Evolutionary conservation across 306 rosid species (phyloP), one percentile per base, ranked within the genome.

Genomic region (Neltuma alba): DNA sequence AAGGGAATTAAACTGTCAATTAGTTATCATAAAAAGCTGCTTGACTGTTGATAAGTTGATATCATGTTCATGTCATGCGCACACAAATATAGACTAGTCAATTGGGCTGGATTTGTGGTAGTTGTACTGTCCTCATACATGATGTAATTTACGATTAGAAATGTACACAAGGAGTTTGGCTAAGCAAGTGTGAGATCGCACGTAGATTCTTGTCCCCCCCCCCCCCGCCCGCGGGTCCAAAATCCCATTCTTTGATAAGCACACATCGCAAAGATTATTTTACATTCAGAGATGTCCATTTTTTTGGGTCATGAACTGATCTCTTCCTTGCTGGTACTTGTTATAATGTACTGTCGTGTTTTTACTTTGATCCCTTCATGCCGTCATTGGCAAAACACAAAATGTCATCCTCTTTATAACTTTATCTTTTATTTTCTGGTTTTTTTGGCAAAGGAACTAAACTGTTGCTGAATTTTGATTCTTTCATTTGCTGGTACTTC

Each of bases 401-500:
- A 57, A 45, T 48, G 25, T 45, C 61, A 37, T 52, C 45, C 60
- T 7, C 54, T 72, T 9, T n/a, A n/a, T n/a, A n/a, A n/a, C n/a
- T n/a, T n/a, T n/a, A 47, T 36, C 61, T 9, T 45, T 34, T 58
- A 44, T 13, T 13, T 45, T 8, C 41, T 27, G 36, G 25, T 16
- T n/a, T 52, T 58, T 11, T 14, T 4, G 4, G 2, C 18, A 18
- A 47, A 68, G 48, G 37, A 68, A 38, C 47, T 54, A 20, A 42
- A 41, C 21, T 27, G 68, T 64, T 72, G 12, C 81, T 76, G 68
- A 85, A 60, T 31, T 54, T 74, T 36, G 38, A 60, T 85, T 77
- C 44, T 83, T 85, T 87, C 65, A 44, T 63, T 27, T 41, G 41
- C 96, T 92, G 99, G 89, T 91, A 84, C 87, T 95, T 77, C 98